These are phyloP conservation scores for Colletotrichum viniferum DNA, from an alignment of 2,329 filamentous ascomycete genomes.

Conservation along the genomic window DNA sequence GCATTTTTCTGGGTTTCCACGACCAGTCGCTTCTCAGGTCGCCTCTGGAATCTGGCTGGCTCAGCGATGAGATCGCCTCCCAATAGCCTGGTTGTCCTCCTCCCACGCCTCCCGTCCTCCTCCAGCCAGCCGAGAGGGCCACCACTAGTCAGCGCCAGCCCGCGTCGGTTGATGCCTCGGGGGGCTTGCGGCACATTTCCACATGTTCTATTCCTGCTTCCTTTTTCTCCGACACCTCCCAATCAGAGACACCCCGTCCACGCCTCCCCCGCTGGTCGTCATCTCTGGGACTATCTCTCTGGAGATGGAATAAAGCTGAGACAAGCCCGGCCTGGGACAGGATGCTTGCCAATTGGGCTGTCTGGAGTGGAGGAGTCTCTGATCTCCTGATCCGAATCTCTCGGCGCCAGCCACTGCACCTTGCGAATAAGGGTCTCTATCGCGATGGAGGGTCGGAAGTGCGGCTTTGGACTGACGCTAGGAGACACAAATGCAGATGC, in stretches of 20 bases:
- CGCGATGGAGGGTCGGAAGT: constrained; percentile 7
- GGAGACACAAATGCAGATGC: not conserved
- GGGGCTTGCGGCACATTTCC: constrained; percentile 16
- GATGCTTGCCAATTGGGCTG: not conserved
- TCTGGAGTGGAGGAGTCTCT: not conserved
- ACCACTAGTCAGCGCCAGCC: not conserved
- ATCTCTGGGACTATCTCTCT: constrained; percentile 1
- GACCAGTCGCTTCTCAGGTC: not conserved
- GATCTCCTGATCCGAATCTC: not conserved
- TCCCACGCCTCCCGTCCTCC: not conserved
- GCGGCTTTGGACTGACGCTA: not conserved
- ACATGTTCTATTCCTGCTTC: constrained; percentile 13
- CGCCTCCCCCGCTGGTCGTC: constrained; percentile 15
- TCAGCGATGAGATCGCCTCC: not conserved
- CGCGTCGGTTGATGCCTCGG: not conserved
- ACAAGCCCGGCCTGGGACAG: not conserved
- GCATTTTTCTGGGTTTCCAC: not conserved
- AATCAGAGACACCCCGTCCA: not conserved
- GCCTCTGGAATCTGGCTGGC: not conserved
- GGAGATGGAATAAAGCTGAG: constrained; percentile 18
- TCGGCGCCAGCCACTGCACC: not conserved
- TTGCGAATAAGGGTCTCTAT: not conserved
- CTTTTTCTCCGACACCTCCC: constrained; percentile 16
- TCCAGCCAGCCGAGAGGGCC: not conserved
- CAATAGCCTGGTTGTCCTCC: not conserved